These are phyloP conservation scores for Aspergillus ochraceus DNA, from an alignment of 2,329 filamentous ascomycete species.

Conservation along the genomic window DNA sequence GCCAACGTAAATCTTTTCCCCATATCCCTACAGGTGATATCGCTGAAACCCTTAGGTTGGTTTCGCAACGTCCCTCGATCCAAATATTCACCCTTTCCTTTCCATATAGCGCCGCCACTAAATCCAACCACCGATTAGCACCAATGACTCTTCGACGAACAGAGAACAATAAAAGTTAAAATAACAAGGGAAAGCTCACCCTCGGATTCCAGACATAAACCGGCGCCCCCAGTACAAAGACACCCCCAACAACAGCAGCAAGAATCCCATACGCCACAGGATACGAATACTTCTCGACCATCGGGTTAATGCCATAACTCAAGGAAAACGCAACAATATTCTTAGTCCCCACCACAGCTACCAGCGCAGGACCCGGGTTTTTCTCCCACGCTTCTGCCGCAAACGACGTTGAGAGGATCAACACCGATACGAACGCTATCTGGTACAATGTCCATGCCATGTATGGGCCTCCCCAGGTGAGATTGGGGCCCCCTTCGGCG, in stretches of 20 bases:
- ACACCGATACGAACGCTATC: conserved; percentile 25
- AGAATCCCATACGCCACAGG: conserved; percentile 25
- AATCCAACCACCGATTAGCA: background rate
- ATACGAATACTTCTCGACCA: conserved; percentile 27
- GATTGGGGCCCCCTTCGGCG: conserved; percentile 16
- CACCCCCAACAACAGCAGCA: conserved; percentile 18
- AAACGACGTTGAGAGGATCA: conserved; percentile 34
- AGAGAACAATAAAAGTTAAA: background rate
- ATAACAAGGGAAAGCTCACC: conserved; percentile 9
- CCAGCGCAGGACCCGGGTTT: conserved; percentile 31
- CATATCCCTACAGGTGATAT: too few relatives aligned
- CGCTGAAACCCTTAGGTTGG: too few relatives aligned
- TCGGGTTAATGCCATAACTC: conserved; percentile 29
- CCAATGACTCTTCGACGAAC: too few relatives aligned
- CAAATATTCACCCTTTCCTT: background rate
- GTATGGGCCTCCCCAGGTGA: conserved; percentile 27
- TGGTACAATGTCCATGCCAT: conserved; percentile 31
- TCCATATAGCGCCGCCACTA: conserved; percentile 9
- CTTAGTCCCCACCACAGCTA: conserved; percentile 31
- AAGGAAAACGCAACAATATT: conserved; percentile 29
- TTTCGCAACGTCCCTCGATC: too few relatives aligned
- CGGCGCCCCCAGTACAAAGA: conserved; percentile 25
- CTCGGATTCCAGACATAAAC: conserved; percentile 26
- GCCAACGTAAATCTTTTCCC: too few relatives aligned
- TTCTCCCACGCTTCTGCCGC: conserved; percentile 36